Conservation (phyloP, 768 basidiomycete species). For the Russula ochroleuca region DNA sequence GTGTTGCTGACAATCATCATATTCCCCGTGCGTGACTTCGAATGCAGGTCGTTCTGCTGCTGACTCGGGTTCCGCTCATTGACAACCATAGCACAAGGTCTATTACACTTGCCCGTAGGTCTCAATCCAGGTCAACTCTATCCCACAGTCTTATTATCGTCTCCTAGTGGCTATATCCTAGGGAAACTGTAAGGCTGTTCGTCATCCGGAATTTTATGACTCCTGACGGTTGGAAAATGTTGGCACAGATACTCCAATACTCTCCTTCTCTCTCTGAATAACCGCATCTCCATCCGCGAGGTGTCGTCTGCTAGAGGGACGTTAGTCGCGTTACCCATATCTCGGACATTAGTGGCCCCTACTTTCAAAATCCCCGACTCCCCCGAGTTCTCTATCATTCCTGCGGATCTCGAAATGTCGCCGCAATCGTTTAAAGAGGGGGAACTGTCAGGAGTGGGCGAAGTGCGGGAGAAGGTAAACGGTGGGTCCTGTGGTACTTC, state of each 20-base stretch:
- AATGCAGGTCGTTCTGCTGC: not conserved
- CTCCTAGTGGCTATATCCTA: constrained; percentile 9
- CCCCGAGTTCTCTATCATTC: no score
- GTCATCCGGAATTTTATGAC: not conserved
- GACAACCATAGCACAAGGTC: constrained; percentile 2
- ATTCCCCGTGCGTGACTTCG: constrained; percentile 2
- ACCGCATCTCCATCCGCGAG: constrained; percentile 12
- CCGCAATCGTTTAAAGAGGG: not conserved
- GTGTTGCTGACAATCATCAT: not conserved
- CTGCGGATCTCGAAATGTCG: not conserved
- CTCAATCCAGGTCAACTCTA: not conserved
- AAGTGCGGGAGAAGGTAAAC: not conserved
- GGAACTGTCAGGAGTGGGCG: not conserved
- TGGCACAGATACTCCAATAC: constrained; percentile 13
- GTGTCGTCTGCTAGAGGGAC: not conserved
- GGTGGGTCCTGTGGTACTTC: not conserved
- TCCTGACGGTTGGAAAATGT: not conserved
- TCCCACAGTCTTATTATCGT: not conserved
- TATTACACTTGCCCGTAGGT: constrained; percentile 18
- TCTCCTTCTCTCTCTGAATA: constrained; percentile 16
- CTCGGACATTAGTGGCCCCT: not conserved
- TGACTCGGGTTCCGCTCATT: not conserved
- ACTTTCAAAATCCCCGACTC: no score
- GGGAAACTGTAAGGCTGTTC: constrained; percentile 11
- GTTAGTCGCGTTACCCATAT: no score